phyloP scores from a whole-genome alignment of 2,329 filamentous ascomycete species.

The Paecilomyces formosus region DNA sequence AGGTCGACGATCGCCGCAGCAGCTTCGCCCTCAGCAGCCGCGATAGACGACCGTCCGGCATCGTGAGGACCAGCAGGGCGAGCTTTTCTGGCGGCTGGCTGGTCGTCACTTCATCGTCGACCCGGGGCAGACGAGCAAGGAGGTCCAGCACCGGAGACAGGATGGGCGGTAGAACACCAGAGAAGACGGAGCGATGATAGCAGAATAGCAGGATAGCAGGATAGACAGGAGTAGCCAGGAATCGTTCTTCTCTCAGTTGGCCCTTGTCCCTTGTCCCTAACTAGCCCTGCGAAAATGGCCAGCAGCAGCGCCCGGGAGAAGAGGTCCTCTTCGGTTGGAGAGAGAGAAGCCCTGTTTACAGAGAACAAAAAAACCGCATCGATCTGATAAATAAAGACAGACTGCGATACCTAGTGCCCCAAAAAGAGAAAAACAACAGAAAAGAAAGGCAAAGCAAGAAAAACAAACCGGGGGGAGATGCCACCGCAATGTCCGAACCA shows the following conservation, averaged over 20 bases:
- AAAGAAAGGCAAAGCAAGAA: too few relatives aligned
- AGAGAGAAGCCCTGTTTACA: not conserved
- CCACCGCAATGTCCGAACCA: not conserved
- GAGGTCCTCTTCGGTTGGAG: not conserved
- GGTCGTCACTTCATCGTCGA: not conserved
- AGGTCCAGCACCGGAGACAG: not conserved
- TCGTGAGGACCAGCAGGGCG: conserved; percentile 10
- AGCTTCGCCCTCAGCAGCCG: conserved; percentile 28
- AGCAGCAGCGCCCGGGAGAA: not conserved
- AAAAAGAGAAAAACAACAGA: not conserved
- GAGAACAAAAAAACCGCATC: not conserved
- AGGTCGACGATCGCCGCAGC: conserved; percentile 28
- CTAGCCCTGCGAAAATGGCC: not conserved
- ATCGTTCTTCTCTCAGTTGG: too few relatives aligned
- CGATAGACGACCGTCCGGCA: conserved; percentile 26
- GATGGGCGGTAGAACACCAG: not conserved
- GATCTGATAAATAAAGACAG: not conserved
- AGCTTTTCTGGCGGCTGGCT: not conserved
- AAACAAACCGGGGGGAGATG: not conserved
- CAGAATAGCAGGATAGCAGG: too few relatives aligned
- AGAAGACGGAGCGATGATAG: not conserved
- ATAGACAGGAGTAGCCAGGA: too few relatives aligned
- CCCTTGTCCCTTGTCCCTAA: too few relatives aligned
- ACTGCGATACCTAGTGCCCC: not conserved
- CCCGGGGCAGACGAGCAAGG: not conserved